Conservation (phyloP, 768 basidiomycete genomes). For the Mycena epipterygia region DNA sequence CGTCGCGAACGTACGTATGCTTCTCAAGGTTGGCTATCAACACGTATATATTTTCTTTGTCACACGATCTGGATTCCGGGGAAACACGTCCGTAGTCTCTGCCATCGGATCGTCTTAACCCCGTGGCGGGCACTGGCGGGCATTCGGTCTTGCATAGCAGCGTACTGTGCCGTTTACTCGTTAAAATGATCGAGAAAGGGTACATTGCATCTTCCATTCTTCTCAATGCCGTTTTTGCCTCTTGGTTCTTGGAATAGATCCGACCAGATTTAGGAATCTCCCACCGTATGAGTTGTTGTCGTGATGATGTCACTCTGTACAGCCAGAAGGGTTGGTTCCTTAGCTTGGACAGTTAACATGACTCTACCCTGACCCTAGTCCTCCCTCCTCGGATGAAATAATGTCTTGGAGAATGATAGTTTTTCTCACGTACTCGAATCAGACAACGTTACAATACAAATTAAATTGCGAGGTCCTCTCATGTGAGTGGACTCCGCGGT, state of each 20-base stretch:
- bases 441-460: too few relatives aligned
- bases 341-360: not conserved
- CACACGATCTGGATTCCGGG: too few relatives aligned
- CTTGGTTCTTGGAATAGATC: not conserved
- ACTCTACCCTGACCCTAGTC: not conserved
- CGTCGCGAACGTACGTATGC: slow-evolving; percentile 94
- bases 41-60: slow-evolving; percentile 98
- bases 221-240: not conserved
- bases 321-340: not conserved
- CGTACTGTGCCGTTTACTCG: too few relatives aligned
- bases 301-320: not conserved
- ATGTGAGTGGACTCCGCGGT: too few relatives aligned
- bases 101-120: too few relatives aligned
- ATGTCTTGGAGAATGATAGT: not conserved
- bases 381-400: not conserved
- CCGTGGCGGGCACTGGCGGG: too few relatives aligned
- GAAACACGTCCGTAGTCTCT: too few relatives aligned
- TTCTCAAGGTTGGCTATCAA: slow-evolving; percentile 91
- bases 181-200: too few relatives aligned
- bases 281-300: not conserved
- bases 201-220: too few relatives aligned
- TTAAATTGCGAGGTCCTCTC: too few relatives aligned
- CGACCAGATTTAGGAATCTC: not conserved
- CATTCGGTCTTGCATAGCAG: too few relatives aligned
- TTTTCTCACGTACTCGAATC: not conserved